Conservation (phyloP, 805 yeast genomes). For the Zygosaccharomyces lentus region DNA sequence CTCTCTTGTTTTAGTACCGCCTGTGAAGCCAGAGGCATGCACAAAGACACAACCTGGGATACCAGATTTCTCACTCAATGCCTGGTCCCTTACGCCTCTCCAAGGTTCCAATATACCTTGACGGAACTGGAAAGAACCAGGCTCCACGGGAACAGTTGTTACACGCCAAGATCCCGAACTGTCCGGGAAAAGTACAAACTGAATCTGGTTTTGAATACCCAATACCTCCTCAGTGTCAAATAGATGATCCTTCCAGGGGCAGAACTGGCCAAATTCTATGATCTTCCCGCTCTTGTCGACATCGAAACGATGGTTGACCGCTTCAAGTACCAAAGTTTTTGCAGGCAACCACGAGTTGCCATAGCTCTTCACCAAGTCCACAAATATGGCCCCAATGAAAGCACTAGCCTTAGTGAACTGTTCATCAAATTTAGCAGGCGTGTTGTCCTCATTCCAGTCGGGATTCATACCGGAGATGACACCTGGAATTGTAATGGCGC, state of each 20-base stretch:
- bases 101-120: constrained; percentile 83
- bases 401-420: constrained; percentile 67
- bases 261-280: constrained; percentile 65
- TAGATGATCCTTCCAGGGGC: constrained; percentile 95
- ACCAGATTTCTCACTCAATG: constrained; percentile 67
- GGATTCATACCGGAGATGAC: constrained; percentile 81
- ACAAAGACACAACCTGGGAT: constrained; percentile 83
- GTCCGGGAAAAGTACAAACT: constrained; percentile 79
- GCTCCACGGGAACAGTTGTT: constrained; percentile 82
- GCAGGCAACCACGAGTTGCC: constrained; percentile 94
- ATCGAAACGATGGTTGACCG: constrained; percentile 54
- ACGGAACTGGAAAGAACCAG: constrained; percentile 78
- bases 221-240: constrained; percentile 64
- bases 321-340: constrained; percentile 65
- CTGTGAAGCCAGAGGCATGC: constrained; percentile 97
- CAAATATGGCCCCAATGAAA: constrained; percentile 80
- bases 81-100: constrained; percentile 95
- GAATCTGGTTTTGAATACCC: constrained; percentile 49
- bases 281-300: constrained; percentile 70
- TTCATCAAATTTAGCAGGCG: constrained; percentile 61
- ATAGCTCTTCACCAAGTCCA: constrained; percentile 57
- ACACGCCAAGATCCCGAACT: constrained; percentile 74
- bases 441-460: constrained; percentile 67
- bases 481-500: constrained; percentile 71
- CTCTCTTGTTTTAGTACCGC: constrained; percentile 81